phyloP scores from a whole-genome alignment of 31 red algal genomes.

The Asparagopsis taxiformis region DNA sequence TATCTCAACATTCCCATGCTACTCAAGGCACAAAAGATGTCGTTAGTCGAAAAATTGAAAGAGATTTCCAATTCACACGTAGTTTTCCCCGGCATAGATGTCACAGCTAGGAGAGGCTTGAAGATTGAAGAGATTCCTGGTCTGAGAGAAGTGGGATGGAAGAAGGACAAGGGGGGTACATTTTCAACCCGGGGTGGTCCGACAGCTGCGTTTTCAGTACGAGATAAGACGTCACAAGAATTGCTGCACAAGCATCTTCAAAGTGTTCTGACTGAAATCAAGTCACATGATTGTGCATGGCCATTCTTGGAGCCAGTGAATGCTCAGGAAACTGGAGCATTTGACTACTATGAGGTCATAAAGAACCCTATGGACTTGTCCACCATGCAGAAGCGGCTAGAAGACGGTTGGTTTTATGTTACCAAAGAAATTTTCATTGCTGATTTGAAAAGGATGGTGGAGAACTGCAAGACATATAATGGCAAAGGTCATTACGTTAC shows the following conservation, averaged over 20 bases:
- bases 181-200: slow-evolving; percentile 52
- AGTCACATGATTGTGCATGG: slow-evolving; percentile 87
- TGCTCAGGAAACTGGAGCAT: slow-evolving; percentile 91
- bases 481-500: slow-evolving; percentile 93
- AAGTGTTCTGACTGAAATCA: slow-evolving; percentile 87
- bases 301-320: slow-evolving; percentile 97
- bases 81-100: slow-evolving; percentile 95
- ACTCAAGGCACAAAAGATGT: slow-evolving; percentile 95
- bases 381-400: slow-evolving; percentile 89
- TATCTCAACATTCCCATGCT: slow-evolving; percentile 96
- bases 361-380: slow-evolving; percentile 98
- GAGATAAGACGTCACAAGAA: slow-evolving; percentile 71
- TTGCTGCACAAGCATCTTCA: slow-evolving; percentile 86
- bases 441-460: slow-evolving; percentile 95
- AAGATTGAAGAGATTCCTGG: slow-evolving; percentile 92
- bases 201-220: slow-evolving; percentile 49
- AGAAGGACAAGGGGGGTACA: slow-evolving; percentile 43
- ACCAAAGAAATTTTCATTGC: slow-evolving; percentile 97
- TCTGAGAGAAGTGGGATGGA: slow-evolving; percentile 70
- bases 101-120: slow-evolving; percentile 55
- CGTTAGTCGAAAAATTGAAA: slow-evolving; percentile 88
- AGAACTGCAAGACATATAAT: slow-evolving; percentile 93
- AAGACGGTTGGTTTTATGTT: slow-evolving; percentile 94
- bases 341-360: slow-evolving; percentile 98
- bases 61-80: slow-evolving; percentile 92